phyloP scores from a whole-genome alignment of 306 rosid species.

The Cicer chorassanicum region DNA sequence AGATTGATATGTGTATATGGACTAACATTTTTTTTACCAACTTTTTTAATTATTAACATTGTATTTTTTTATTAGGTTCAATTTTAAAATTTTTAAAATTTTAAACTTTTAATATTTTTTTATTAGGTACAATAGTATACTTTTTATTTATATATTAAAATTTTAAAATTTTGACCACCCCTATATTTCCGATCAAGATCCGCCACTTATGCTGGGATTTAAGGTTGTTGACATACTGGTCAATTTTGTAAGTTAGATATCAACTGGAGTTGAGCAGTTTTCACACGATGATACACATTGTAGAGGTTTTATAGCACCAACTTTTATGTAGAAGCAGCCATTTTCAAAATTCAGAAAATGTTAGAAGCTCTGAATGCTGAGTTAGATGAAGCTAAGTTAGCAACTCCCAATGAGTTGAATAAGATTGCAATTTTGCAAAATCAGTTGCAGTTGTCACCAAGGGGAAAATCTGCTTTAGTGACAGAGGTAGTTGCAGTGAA shows the following conservation, averaged over 20 bases:
- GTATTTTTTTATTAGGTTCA: too few relatives aligned
- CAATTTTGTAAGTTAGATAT: neutral
- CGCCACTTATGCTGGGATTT: too few relatives aligned
- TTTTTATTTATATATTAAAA: too few relatives aligned
- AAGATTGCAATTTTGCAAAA: slow-evolving; percentile 76
- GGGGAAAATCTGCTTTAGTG: slow-evolving; percentile 72
- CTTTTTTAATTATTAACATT: too few relatives aligned
- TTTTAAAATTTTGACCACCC: too few relatives aligned
- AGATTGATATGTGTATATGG: too few relatives aligned
- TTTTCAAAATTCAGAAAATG: slow-evolving; percentile 69
- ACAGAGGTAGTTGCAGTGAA: slow-evolving; percentile 71
- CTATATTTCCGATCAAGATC: too few relatives aligned
- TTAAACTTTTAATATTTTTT: too few relatives aligned
- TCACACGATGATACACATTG: neutral
- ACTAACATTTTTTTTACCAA: too few relatives aligned
- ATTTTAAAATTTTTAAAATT: too few relatives aligned
- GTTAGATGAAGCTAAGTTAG: slow-evolving; percentile 73
- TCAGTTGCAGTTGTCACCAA: slow-evolving; percentile 67
- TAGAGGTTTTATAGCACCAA: neutral
- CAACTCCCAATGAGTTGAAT: slow-evolving; percentile 73
- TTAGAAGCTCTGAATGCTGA: slow-evolving; percentile 69
- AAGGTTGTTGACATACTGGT: too few relatives aligned
- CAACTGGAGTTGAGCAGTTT: neutral
- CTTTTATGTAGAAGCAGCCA: slow-evolving; percentile 40
- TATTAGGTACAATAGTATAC: too few relatives aligned